phyloP scores from a whole-genome alignment of 2,329 filamentous ascomycete genomes.

The Davidsoniella neocaledoniae region DNA sequence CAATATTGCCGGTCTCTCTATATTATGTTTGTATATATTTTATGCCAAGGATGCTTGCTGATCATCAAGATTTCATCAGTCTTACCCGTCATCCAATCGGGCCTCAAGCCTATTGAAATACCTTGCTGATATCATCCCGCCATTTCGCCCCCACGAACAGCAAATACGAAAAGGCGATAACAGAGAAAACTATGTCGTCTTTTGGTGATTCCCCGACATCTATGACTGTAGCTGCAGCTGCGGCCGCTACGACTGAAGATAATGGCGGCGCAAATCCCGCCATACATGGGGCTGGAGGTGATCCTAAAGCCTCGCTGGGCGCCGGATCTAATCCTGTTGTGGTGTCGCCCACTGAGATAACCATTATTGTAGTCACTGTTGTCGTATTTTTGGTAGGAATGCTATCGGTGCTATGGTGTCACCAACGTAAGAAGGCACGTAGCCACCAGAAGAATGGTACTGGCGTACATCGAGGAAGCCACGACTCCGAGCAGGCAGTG shows the following conservation, averaged over 20 bases:
- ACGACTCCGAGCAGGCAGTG: not conserved
- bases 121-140: too few species aligned
- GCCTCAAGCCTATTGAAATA: too few species aligned
- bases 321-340: conserved; percentile 5
- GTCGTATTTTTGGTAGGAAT: conserved; percentile 8
- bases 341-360: conserved; percentile 11
- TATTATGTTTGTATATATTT: too few species aligned
- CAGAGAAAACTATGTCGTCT: too few species aligned
- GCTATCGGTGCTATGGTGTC: conserved; percentile 11
- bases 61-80: too few species aligned
- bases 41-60: too few species aligned
- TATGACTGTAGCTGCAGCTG: too few species aligned
- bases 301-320: conserved; percentile 12
- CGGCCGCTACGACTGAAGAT: not conserved
- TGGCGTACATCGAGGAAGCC: not conserved
- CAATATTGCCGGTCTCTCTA: too few species aligned
- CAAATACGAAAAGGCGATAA: too few species aligned
- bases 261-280: conserved; percentile 11
- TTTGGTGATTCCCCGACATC: too few species aligned
- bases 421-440: conserved; percentile 8
- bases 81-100: too few species aligned
- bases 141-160: too few species aligned
- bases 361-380: conserved; percentile 11
- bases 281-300: conserved; percentile 8
- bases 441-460: not conserved